Base-by-base conservation (phyloP, 805 yeast genomes). In the Candida quercuum region DNA sequence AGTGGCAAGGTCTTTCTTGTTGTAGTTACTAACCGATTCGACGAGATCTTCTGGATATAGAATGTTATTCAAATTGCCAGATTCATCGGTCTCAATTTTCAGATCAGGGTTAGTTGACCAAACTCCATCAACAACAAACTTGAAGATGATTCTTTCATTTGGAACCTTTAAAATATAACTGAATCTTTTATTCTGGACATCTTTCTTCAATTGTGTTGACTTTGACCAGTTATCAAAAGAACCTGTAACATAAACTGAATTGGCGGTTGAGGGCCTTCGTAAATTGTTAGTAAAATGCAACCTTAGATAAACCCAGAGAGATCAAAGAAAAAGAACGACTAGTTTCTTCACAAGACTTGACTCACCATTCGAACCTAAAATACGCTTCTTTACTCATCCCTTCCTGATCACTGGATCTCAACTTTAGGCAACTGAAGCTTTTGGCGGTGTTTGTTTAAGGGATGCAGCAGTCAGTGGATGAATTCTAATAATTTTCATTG, bases 231-330 rank as follows among this genome's bases (percentile, higher is more conserved):
- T 64, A 48, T 74, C 81, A 51, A 73, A 73, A 21, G 72, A 64
- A n/a, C 83, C 83, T 27, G 82, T 74, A 32, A 78, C 76, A 43
- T 68, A 72, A 30, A 77, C 82, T n/a, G 61, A 53, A 3, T 56
- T 60, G 32, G 39, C 41, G 3, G 45, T 31, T 3, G 41, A 43
- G 7, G 64, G 64, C 67, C 67, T 63, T 22, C 27, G 33, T 25
- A 14, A 19, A 6, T 7, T 24, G n/a, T 12, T 24, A 24, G 27
- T 24, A n/a, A n/a, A n/a, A n/a, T n/a, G n/a, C n/a, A n/a, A n/a
- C n/a, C n/a, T n/a, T n/a, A n/a, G n/a, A n/a, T n/a, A n/a, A n/a
- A n/a, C n/a, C n/a, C n/a, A n/a, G n/a, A n/a, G n/a, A n/a, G n/a
- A n/a, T n/a, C n/a, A n/a, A n/a, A n/a, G n/a, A n/a, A n/a, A n/a